Evolutionary conservation across 768 basidiomycete genomes (phyloP).

Genomic region (Coprinopsis strossmayeri): DNA sequence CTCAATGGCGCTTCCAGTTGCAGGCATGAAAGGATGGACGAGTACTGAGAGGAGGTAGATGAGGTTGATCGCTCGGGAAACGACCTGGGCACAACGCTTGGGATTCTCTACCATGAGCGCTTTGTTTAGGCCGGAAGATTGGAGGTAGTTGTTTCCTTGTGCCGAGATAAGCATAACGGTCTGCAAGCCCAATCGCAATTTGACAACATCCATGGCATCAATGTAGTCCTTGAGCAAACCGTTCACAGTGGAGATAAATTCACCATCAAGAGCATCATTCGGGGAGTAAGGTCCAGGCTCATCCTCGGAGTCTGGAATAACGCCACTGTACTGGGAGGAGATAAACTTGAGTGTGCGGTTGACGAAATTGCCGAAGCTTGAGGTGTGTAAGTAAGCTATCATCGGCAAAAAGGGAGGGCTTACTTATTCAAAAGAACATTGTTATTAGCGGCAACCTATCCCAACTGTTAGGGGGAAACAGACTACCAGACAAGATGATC

Average conservation of each 20-base stretch:
- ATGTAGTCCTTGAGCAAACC: conserved; percentile 70
- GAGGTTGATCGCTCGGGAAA: conserved; percentile 85
- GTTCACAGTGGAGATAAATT: conserved; percentile 81
- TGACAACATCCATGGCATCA: conserved; percentile 86
- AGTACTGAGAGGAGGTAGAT: conserved; percentile 86
- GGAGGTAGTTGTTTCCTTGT: conserved; percentile 91
- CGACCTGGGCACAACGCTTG: conserved; percentile 81
- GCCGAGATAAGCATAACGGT: conserved; percentile 86
- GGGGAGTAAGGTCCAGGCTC: conserved; percentile 62
- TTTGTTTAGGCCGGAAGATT: conserved; percentile 87
- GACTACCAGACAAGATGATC: not conserved
- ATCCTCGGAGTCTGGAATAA: conserved; percentile 77
- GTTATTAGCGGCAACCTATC: conserved; percentile 93
- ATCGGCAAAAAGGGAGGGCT: conserved; percentile 14
- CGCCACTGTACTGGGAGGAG: conserved; percentile 71
- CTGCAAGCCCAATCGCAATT: conserved; percentile 82
- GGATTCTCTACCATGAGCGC: conserved; percentile 78
- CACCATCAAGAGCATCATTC: conserved; percentile 57
- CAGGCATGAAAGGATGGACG: conserved; percentile 95
- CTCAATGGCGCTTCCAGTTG: conserved; percentile 75
- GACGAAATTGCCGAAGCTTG: conserved; percentile 94
- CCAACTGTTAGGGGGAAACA: not conserved
- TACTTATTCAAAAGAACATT: conserved; percentile 91
- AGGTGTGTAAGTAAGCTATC: not conserved
- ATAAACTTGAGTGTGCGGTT: conserved; percentile 94